These are phyloP conservation scores for Cutaneotrichosporon dermatis DNA, from an alignment of 1,284 basidiomycete genomes.

Conservation along the genomic window DNA sequence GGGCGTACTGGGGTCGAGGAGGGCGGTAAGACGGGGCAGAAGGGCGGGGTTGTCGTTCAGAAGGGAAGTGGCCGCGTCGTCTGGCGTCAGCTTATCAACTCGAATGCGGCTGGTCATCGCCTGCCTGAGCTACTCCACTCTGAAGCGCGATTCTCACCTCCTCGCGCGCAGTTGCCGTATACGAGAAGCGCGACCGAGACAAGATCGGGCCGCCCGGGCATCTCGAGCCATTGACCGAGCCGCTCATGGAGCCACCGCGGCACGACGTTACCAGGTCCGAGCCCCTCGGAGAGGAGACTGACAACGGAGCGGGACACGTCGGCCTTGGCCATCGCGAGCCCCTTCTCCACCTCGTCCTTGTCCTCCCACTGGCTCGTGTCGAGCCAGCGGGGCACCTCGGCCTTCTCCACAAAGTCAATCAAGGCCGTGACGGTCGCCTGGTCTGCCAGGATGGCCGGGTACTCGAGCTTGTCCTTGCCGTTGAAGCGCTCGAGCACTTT, in stretches of 20 bases:
- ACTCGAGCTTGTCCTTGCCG: slow-evolving; percentile 10
- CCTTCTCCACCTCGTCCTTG: slow-evolving; percentile 40
- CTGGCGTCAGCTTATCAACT: slow-evolving; percentile 6
- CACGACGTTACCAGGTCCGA: slow-evolving; percentile 52
- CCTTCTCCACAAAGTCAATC: slow-evolving; percentile 26
- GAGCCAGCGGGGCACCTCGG: slow-evolving; percentile 4
- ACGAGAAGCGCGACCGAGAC: slow-evolving; percentile 49
- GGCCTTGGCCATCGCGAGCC: slow-evolving; percentile 74
- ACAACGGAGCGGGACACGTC: slow-evolving; percentile 78
- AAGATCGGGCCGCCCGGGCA: slow-evolving; percentile 46
- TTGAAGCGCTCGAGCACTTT: slow-evolving; percentile 8
- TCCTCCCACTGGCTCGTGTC: slow-evolving; percentile 1
- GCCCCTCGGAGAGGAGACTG: slow-evolving; percentile 61
- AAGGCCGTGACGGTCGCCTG: slow-evolving; percentile 2
- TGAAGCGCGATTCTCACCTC: slow-evolving; percentile 55
- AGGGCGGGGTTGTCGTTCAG: slow-evolving; percentile 1
- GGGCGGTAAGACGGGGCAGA: slow-evolving; percentile 45
- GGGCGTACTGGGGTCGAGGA: slow-evolving; percentile 57
- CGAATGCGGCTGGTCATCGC: too few species aligned
- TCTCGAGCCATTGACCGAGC: slow-evolving; percentile 70
- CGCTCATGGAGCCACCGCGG: slow-evolving; percentile 64
- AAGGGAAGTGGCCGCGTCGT: slow-evolving; percentile 3
- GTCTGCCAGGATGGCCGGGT: slow-evolving; percentile 1
- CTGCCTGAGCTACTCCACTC: too few species aligned
- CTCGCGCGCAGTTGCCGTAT: slow-evolving; percentile 54